Percentiles rank a stretch among this genome's conserved stretches.
Evolutionary conservation across 257 asterid genomes (phyloP).

Genomic region (Fraxinus anomala): DNA sequence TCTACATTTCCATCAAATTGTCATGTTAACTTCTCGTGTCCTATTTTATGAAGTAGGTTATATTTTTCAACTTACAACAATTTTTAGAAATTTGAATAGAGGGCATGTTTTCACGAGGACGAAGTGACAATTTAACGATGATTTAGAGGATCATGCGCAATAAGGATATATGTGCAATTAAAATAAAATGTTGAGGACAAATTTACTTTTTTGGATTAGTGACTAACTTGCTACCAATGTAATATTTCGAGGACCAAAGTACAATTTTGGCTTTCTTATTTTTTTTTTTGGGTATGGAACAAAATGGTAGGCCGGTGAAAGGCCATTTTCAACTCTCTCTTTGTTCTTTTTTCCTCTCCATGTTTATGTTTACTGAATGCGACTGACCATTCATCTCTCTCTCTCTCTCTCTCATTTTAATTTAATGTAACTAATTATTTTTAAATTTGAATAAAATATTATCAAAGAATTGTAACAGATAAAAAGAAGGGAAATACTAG

Average conservation of each 20-base stretch:
- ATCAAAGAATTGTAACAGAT: background rate
- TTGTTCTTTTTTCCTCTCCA: background rate
- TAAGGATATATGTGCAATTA: background rate
- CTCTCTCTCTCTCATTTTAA: background rate
- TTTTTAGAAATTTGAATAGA: too few relatives aligned
- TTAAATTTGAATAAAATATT: background rate
- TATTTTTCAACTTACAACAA: too few relatives aligned
- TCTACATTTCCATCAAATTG: too few relatives aligned
- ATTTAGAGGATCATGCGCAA: background rate
- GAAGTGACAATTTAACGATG: background rate
- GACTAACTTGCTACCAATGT: background rate
- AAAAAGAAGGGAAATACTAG: background rate
- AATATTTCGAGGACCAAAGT: background rate
- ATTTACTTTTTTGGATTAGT: background rate
- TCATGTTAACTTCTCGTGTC: too few relatives aligned
- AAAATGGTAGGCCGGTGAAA: slow-evolving; percentile 11
- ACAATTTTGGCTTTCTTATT: background rate
- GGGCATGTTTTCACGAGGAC: background rate
- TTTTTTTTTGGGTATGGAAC: background rate
- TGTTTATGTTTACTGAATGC: background rate
- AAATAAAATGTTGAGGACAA: background rate
- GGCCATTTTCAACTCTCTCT: slow-evolving; percentile 10
- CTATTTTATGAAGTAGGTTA: too few relatives aligned
- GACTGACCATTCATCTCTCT: background rate
- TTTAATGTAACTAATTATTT: background rate